These are phyloP conservation scores for Dunaliella primolecta DNA, from an alignment of 139 green algal genomes.

Conservation along the genomic window DNA sequence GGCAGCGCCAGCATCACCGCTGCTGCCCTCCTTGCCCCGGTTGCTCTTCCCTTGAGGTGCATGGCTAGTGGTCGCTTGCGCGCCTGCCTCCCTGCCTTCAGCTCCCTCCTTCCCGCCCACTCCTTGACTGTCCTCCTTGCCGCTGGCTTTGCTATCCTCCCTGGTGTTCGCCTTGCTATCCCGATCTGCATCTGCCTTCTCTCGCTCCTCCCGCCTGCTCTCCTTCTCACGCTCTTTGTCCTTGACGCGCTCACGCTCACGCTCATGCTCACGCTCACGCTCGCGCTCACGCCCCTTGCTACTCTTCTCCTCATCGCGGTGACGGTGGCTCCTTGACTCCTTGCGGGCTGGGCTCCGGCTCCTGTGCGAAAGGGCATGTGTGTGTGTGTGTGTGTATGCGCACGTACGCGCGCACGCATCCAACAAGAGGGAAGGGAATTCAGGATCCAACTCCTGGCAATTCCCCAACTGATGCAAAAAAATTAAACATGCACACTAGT, in stretches of 20 bases:
- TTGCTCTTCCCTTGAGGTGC: too few species aligned
- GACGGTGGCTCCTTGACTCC: background rate
- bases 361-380: background rate
- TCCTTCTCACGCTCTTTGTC: background rate
- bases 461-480: too few species aligned
- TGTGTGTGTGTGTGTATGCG: slow-evolving; percentile 1
- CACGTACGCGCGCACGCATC: too few species aligned
- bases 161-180: background rate
- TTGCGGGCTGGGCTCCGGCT: slow-evolving; percentile 1
- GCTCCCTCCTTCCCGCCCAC: background rate
- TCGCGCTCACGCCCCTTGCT: slow-evolving; percentile 6
- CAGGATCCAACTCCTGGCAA: too few species aligned
- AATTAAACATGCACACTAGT: too few species aligned
- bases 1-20: too few species aligned
- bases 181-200: background rate
- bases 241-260: background rate
- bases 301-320: background rate
- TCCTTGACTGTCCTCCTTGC: background rate
- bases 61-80: background rate
- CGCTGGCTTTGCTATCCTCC: slow-evolving; percentile 4
- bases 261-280: background rate
- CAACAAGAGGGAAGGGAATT: too few species aligned
- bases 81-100: background rate
- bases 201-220: slow-evolving; percentile 11
- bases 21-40: background rate